Percentiles rank a stretch among this genome's conserved stretches.
Conservation (phyloP, 2,329 filamentous ascomycete genomes). For the Periglandula ipomoeae region DNA sequence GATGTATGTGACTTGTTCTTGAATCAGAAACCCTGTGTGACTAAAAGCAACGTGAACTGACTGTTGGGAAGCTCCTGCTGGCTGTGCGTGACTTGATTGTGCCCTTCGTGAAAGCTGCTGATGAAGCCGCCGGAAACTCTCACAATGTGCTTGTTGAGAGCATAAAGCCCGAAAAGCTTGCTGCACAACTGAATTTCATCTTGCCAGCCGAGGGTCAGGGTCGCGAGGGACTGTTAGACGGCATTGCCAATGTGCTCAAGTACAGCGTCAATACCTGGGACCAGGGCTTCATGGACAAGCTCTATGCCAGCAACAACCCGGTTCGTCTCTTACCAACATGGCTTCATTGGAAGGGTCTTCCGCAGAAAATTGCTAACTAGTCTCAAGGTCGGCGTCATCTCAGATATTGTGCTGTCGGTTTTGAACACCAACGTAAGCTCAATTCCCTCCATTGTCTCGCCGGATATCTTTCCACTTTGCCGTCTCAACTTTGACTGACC, state of each 20-base stretch:
- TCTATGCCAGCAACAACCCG: constrained; percentile 85
- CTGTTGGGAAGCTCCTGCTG: constrained; percentile 44
- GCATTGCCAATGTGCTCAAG: constrained; percentile 60
- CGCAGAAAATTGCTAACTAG: not conserved
- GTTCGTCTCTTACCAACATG: constrained; percentile 31
- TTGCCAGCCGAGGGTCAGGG: constrained; percentile 52
- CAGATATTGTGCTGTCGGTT: constrained; percentile 74
- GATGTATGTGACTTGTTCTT: constrained; percentile 16
- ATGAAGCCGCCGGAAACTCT: constrained; percentile 41
- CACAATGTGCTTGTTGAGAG: constrained; percentile 56
- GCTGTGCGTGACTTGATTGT: constrained; percentile 60
- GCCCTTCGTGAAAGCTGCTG: constrained; percentile 62
- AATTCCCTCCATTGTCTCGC: not conserved
- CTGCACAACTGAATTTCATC: constrained; percentile 45
- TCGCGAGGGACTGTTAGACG: constrained; percentile 64
- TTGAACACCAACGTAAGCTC: constrained; percentile 78
- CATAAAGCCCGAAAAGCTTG: constrained; percentile 48
- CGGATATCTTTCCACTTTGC: not conserved
- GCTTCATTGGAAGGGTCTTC: not conserved
- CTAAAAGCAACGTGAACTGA: not conserved
- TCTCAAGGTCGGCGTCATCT: constrained; percentile 65
- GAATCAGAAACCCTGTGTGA: not conserved
- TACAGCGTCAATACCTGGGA: constrained; percentile 99
- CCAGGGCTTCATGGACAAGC: constrained; percentile 91
- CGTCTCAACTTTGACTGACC: not conserved